Evolutionary conservation across 768 basidiomycete genomes (phyloP), one percentile per base, ranked within the genome.

Genomic region (Trametes sanguinea): DNA sequence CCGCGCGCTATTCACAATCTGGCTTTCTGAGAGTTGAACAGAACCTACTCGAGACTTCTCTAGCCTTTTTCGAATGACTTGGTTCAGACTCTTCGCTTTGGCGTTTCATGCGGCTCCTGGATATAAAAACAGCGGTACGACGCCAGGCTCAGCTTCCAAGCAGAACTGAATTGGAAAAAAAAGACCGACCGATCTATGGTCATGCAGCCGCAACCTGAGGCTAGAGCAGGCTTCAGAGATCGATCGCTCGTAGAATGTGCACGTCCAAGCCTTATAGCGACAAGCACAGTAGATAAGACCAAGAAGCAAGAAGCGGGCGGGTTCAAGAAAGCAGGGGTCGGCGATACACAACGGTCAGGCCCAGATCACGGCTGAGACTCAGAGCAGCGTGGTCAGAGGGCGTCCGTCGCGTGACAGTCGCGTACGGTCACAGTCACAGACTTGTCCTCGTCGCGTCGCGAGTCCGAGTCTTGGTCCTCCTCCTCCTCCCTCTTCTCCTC

Each of bases 391-490:
- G 8, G 10, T 14, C 42, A 16, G 42, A 58, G 16, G 6, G 27
- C 27, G 35, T 47, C 14, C 7, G 42, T 14, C 42, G 42, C 42
- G 42, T 43, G 42, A 43, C 42, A 43, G 42, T 43, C 42, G 42
- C 42, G 42, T 43, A 37, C 17, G 32, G 17, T 14, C 39, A 14
- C 29, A 30, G 46, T 53, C 50, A 48, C 42, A 14, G 29, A 45
- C 2, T 8, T 10, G 40, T 40, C 43, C 22, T 16, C 9, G 35
- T 54, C 68, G 67, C 66, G 68, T 68, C 67, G 62, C 56, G 69
- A 63, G 46, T 61, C 40, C 11, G 48, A 67, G 73, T 68, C 73
- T 69, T 58, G 51, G 60, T 59, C 59, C 56, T 60, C 74, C 67
- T 69, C 69, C 62, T 57, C 66, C 40, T 53, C 68, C 64, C 53